These are phyloP conservation scores for Coemansia sp. DNA, from an alignment of 192 early-diverging fungal species.

Conservation along the genomic window DNA sequence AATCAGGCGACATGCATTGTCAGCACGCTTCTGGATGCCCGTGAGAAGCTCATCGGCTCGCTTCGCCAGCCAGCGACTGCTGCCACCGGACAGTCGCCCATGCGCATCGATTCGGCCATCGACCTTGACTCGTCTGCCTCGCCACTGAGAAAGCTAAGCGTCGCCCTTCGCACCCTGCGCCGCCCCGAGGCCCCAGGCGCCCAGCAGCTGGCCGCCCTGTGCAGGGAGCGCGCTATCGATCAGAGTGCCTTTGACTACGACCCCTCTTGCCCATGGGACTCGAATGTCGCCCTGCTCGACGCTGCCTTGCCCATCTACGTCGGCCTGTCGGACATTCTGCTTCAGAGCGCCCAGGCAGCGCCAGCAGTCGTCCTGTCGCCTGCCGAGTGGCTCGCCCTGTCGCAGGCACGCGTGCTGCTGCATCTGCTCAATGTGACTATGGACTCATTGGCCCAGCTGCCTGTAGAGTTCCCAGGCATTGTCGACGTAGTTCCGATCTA, in stretches of 20 bases:
- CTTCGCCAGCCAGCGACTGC: conserved; percentile 12
- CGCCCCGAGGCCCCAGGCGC: conserved; percentile 10
- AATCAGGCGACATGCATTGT: conserved; percentile 51
- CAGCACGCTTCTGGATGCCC: conserved; percentile 41
- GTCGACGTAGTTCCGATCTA: conserved; percentile 54
- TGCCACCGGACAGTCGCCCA: neutral
- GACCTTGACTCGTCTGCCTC: conserved; percentile 6
- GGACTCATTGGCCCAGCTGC: conserved; percentile 17
- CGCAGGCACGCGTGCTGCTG: conserved; percentile 46
- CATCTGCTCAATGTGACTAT: conserved; percentile 26
- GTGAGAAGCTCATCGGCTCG: conserved; percentile 33
- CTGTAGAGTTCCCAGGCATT: conserved; percentile 40
- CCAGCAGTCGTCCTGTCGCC: conserved; percentile 16
- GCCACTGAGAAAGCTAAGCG: conserved; percentile 37
- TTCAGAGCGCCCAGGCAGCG: neutral
- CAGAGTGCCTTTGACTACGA: conserved; percentile 30
- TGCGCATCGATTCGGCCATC: neutral
- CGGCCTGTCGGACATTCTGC: conserved; percentile 29
- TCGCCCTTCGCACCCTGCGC: conserved; percentile 21
- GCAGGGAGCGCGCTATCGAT: conserved; percentile 29
- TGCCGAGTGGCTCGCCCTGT: conserved; percentile 51
- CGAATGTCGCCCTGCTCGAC: conserved; percentile 36
- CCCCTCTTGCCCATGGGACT: conserved; percentile 35
- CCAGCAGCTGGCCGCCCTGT: conserved; percentile 47
- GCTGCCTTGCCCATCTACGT: conserved; percentile 25